phyloP scores from a whole-genome alignment of 768 basidiomycete species.

The Lentinus brumalis region DNA sequence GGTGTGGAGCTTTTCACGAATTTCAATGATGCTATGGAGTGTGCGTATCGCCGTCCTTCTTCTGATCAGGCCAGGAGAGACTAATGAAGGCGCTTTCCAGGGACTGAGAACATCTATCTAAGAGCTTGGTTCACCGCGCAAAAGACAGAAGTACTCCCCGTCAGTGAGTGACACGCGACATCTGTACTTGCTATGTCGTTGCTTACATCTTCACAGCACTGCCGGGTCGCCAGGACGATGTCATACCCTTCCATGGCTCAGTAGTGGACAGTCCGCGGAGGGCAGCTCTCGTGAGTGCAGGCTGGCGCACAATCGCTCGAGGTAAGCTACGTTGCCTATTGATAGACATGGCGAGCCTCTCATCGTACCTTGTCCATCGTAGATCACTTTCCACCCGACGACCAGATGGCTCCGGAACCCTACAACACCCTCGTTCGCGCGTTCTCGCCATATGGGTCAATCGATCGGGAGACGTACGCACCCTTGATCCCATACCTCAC shows the following conservation, averaged over 20 bases:
- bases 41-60: conserved; percentile 44
- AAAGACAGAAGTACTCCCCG: conserved; percentile 50
- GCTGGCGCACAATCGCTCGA: conserved; percentile 66
- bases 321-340: conserved; percentile 40
- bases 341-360: neutral
- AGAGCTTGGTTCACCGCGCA: conserved; percentile 75
- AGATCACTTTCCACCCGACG: conserved; percentile 17
- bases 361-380: too few species aligned
- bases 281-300: conserved; percentile 66
- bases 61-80: neutral
- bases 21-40: conserved; percentile 92
- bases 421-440: conserved; percentile 75
- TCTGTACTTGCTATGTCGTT: conserved; percentile 4
- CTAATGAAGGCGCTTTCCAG: conserved; percentile 40
- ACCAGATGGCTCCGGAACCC: conserved; percentile 53
- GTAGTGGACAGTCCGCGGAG: conserved; percentile 64
- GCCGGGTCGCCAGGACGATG: conserved; percentile 57
- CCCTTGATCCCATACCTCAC: conserved; percentile 75
- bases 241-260: conserved; percentile 48
- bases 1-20: conserved; percentile 81
- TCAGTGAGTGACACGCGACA: conserved; percentile 41
- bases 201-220: conserved; percentile 40
- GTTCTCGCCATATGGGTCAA: conserved; percentile 71
- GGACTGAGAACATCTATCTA: conserved; percentile 95
- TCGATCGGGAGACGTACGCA: conserved; percentile 57